A percentile compares a stretch with the other conserved stretches of the same genome.
Evolutionary conservation across 441 rosid genomes (phyloP).

Genomic region (Bocquillonia castaneifolia): DNA sequence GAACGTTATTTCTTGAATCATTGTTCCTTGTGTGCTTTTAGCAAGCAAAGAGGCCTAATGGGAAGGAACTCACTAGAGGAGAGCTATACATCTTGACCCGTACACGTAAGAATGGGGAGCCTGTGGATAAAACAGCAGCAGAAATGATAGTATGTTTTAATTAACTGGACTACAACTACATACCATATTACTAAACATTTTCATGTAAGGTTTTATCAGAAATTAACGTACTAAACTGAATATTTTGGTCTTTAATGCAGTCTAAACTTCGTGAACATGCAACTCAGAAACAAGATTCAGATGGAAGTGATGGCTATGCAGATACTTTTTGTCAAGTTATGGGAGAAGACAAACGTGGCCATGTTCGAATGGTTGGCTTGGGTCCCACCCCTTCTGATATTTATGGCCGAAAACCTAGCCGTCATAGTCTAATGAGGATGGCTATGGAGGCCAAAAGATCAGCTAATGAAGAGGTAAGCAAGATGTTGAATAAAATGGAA

Average conservation of each 20-base stretch:
- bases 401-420: slow-evolving; percentile 26
- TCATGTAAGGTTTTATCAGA: background rate
- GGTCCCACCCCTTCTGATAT: slow-evolving; percentile 25
- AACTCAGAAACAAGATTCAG: slow-evolving; percentile 20
- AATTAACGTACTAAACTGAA: background rate
- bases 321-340: slow-evolving; percentile 36
- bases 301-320: slow-evolving; percentile 21
- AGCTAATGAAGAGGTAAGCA: slow-evolving; percentile 30
- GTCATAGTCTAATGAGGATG: slow-evolving; percentile 17
- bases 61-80: slow-evolving; percentile 36
- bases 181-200: background rate
- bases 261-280: slow-evolving; percentile 28
- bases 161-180: background rate
- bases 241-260: slow-evolving; percentile 18
- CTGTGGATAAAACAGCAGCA: slow-evolving; percentile 32
- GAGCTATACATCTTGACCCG: slow-evolving; percentile 41
- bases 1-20: background rate
- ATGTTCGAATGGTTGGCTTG: slow-evolving; percentile 25
- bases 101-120: slow-evolving; percentile 41
- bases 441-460: slow-evolving; percentile 31
- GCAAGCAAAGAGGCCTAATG: slow-evolving; percentile 34
- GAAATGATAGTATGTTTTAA: slow-evolving; percentile 31
- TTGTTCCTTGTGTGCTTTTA: slow-evolving; percentile 15
- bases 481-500: slow-evolving; percentile 35
- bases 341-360: slow-evolving; percentile 27